Conservation (phyloP, 257 asterid genomes). For the Paraleonurus japonicus region DNA sequence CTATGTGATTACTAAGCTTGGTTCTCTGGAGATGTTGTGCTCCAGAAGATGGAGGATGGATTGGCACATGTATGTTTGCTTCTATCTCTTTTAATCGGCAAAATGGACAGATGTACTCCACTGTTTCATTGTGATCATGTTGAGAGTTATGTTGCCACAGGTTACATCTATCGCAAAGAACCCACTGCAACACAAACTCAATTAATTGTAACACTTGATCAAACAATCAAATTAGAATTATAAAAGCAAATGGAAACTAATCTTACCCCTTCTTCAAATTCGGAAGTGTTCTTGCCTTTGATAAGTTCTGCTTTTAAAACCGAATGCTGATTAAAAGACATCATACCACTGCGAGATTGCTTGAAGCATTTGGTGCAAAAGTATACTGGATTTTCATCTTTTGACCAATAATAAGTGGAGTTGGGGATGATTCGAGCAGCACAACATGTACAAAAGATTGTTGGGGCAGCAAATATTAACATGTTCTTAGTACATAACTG, state of each 20-base stretch:
- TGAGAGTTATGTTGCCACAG: constrained; percentile 66
- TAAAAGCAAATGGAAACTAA: constrained; percentile 15
- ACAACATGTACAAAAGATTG: constrained; percentile 52
- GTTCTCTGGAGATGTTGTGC: constrained; percentile 73
- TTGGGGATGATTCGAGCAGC: constrained; percentile 41
- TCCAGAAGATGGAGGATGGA: constrained; percentile 34
- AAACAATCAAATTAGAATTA: constrained; percentile 12
- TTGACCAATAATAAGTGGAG: constrained; percentile 40
- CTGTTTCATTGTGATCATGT: constrained; percentile 49
- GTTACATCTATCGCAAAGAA: constrained; percentile 64
- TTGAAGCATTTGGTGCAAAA: constrained; percentile 56
- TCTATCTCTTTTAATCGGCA: constrained; percentile 53
- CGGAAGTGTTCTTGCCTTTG: constrained; percentile 44
- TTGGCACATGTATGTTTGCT: constrained; percentile 33
- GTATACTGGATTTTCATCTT: constrained; percentile 31
- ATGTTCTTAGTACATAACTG: constrained; percentile 46
- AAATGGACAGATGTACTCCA: constrained; percentile 49
- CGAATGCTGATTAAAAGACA: constrained; percentile 44
- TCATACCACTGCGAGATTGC: constrained; percentile 40
- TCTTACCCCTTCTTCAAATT: constrained; percentile 54
- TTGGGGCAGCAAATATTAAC: constrained; percentile 43
- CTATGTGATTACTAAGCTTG: constrained; percentile 65
- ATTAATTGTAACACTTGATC: constrained; percentile 14
- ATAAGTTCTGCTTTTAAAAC: constrained; percentile 43
- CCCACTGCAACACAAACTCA: constrained; percentile 57